phyloP scores from a whole-genome alignment of 495 filamentous ascomycete species.

The Neurospora intermedia region DNA sequence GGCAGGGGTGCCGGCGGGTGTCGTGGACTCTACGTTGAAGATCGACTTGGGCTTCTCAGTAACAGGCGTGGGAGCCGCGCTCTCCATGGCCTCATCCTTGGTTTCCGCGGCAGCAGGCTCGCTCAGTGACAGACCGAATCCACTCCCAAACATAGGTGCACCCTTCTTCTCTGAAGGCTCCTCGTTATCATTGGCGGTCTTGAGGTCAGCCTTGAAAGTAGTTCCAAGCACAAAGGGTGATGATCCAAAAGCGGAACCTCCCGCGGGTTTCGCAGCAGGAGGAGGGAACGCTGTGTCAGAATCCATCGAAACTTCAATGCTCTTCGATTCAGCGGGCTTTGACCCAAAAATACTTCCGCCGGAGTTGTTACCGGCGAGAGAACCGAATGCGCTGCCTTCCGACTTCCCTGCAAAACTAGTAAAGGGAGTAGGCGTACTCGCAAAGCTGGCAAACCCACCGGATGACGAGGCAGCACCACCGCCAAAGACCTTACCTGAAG shows the following conservation, averaged over 20 bases:
- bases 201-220: slow-evolving; percentile 67
- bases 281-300: slow-evolving; percentile 31
- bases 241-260: slow-evolving; percentile 43
- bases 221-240: slow-evolving; percentile 63
- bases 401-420: slow-evolving; percentile 45
- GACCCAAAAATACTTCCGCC: slow-evolving; percentile 40
- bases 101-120: slow-evolving; percentile 32
- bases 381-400: slow-evolving; percentile 39
- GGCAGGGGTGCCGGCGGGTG: slow-evolving; percentile 43
- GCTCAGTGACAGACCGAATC: slow-evolving; percentile 43
- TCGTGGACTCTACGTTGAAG: slow-evolving; percentile 39
- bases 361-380: slow-evolving; percentile 27
- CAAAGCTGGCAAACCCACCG: slow-evolving; percentile 49
- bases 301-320: slow-evolving; percentile 31
- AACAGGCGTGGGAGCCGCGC: slow-evolving; percentile 21
- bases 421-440: slow-evolving; percentile 32
- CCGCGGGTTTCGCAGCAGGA: slow-evolving; percentile 17
- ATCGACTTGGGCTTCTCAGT: slow-evolving; percentile 24
- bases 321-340: slow-evolving; percentile 21
- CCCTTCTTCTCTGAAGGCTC: slow-evolving; percentile 36
- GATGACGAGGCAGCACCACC: slow-evolving; percentile 16
- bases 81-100: slow-evolving; percentile 53
- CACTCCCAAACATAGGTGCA: slow-evolving; percentile 44
- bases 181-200: slow-evolving; percentile 46
- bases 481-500: slow-evolving; percentile 25